Evolutionary conservation across 129 eudicot species (phyloP).

Genomic region (Centrapalus pauciflorus): DNA sequence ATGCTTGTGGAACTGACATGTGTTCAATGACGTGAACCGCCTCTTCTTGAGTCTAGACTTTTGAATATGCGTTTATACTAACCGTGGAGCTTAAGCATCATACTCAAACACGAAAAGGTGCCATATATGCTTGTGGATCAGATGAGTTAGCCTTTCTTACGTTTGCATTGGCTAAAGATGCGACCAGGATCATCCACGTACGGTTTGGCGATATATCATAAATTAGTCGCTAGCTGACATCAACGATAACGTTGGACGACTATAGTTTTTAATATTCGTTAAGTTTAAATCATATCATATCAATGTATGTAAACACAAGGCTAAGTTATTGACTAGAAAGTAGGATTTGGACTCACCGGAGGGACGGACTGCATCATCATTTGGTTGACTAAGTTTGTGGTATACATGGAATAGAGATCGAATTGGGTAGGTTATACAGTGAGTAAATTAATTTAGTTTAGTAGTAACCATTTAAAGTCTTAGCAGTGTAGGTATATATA

Average conservation of each 20-base stretch:
- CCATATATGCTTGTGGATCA: not conserved
- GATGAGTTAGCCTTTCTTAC: conserved; percentile 12
- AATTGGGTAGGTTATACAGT: not conserved
- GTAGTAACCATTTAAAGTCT: too few relatives aligned
- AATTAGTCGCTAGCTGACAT: not conserved
- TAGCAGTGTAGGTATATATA: too few relatives aligned
- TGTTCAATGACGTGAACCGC: conserved; percentile 9
- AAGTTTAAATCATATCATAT: too few relatives aligned
- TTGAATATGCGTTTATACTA: not conserved
- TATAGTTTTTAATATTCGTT: too few relatives aligned
- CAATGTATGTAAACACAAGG: not conserved
- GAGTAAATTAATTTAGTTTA: too few relatives aligned
- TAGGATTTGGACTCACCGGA: not conserved
- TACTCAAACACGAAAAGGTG: conserved; percentile 4
- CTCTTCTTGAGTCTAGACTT: conserved; percentile 2
- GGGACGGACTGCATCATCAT: conserved; percentile 7
- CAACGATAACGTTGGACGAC: not conserved
- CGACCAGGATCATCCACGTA: not conserved
- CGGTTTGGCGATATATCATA: conserved; percentile 14
- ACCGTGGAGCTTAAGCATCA: not conserved
- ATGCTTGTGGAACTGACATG: conserved; percentile 15
- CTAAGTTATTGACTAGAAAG: conserved; percentile 11
- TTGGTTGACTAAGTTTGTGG: not conserved
- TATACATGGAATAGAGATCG: not conserved
- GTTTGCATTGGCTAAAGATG: conserved; percentile 16